A percentile compares a stretch with the other conserved stretches of the same genome.
phyloP scores from a whole-genome alignment of 1,284 basidiomycete species.

The Microbotryum saponariae region DNA sequence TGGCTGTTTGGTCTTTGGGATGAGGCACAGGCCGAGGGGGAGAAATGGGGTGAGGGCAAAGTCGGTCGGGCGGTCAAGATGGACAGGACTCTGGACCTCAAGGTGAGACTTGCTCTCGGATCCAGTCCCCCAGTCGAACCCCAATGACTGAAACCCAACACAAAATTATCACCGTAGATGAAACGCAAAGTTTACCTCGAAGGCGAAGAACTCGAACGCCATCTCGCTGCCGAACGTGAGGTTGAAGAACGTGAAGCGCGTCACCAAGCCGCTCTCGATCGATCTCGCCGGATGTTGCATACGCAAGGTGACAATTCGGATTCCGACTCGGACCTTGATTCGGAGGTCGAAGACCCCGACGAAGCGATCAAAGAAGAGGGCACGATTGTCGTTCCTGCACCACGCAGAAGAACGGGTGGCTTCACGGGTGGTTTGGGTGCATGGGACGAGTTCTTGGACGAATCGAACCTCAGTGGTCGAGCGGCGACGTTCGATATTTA shows the following conservation, averaged over 20 bases:
- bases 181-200: constrained; percentile 74
- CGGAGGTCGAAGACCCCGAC: constrained; percentile 8
- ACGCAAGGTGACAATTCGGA: constrained; percentile 58
- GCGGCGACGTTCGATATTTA: constrained; percentile 81
- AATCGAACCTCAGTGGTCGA: constrained; percentile 15
- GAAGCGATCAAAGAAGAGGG: constrained; percentile 62
- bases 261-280: constrained; percentile 72
- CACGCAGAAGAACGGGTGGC: constrained; percentile 17
- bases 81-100: constrained; percentile 58
- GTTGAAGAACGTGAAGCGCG: constrained; percentile 80
- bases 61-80: constrained; percentile 76
- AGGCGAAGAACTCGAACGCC: constrained; percentile 68
- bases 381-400: constrained; percentile 41
- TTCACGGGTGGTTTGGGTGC: constrained; percentile 31
- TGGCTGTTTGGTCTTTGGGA: constrained; percentile 83
- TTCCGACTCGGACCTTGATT: constrained; percentile 38
- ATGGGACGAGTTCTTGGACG: constrained; percentile 37
- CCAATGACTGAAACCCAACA: neutral
- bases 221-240: constrained; percentile 66
- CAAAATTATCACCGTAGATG: constrained; percentile 50
- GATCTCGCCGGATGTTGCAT: constrained; percentile 81
- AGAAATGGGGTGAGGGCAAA: constrained; percentile 72
- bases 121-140: no score
- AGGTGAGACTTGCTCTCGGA: no score
- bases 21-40: constrained; percentile 60